Percentiles rank a stretch among this genome's conserved stretches.
Conservation (phyloP, 1,284 basidiomycete genomes). For the Ganoderma sp. region DNA sequence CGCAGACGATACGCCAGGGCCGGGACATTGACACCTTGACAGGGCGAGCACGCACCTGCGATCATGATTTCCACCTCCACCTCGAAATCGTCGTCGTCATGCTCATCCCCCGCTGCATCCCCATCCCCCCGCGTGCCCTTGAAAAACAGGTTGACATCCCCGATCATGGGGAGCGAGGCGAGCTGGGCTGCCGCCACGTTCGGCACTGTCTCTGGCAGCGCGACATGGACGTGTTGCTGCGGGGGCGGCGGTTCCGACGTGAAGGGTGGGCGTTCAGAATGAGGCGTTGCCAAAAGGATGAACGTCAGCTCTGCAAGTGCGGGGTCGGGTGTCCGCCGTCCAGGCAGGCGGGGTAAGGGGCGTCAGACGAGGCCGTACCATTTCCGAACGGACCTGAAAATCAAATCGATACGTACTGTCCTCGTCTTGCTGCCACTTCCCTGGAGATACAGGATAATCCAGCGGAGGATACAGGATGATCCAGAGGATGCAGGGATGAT, state of each 20-base stretch:
- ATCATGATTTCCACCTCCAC: slow-evolving; percentile 86
- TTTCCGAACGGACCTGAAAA: slow-evolving; percentile 18
- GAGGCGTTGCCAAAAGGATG: slow-evolving; percentile 21
- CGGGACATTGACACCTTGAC: no score
- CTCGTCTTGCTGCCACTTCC: slow-evolving; percentile 85
- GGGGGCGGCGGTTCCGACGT: neutral
- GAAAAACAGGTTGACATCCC: slow-evolving; percentile 93
- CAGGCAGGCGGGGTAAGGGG: neutral
- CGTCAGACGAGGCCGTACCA: slow-evolving; percentile 11
- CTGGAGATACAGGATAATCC: slow-evolving; percentile 44
- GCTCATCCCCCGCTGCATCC: slow-evolving; percentile 9
- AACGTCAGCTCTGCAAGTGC: slow-evolving; percentile 70
- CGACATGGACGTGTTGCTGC: neutral
- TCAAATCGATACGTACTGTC: slow-evolving; percentile 66
- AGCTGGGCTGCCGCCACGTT: slow-evolving; percentile 44
- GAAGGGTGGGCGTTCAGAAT: neutral
- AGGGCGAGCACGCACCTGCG: slow-evolving; percentile 54
- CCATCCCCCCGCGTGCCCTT: slow-evolving; percentile 52
- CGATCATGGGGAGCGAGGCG: slow-evolving; percentile 74
- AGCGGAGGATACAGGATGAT: neutral
- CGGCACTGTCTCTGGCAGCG: neutral
- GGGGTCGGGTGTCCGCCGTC: neutral
- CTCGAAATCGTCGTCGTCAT: slow-evolving; percentile 49
- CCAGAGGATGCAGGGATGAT: neutral
- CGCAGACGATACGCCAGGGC: no score